Percentiles rank a stretch among this genome's conserved stretches.
Evolutionary conservation across 257 asterid species (phyloP).

Genomic region (Solanum chaucha): DNA sequence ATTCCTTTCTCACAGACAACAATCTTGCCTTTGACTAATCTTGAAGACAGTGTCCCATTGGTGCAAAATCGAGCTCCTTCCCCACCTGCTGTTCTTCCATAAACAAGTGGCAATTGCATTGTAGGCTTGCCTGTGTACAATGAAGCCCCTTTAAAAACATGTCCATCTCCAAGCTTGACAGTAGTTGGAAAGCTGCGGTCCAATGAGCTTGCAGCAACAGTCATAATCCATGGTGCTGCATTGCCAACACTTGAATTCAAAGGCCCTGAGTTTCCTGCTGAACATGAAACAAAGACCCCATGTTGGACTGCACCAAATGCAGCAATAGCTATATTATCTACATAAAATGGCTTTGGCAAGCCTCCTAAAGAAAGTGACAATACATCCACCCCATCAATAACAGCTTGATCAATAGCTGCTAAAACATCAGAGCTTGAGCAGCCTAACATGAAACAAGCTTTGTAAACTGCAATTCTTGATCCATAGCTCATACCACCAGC

Average conservation of each 20-base stretch:
- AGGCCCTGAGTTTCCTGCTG: slow-evolving; percentile 78
- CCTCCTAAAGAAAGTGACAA: slow-evolving; percentile 66
- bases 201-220: slow-evolving; percentile 68
- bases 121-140: slow-evolving; percentile 41
- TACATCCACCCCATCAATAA: slow-evolving; percentile 57
- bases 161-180: slow-evolving; percentile 38
- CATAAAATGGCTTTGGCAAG: slow-evolving; percentile 25
- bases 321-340: slow-evolving; percentile 49
- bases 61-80: slow-evolving; percentile 35
- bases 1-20: slow-evolving; percentile 65
- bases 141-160: slow-evolving; percentile 42
- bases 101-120: slow-evolving; percentile 22
- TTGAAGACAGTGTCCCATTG: slow-evolving; percentile 28
- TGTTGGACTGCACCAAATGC: slow-evolving; percentile 50
- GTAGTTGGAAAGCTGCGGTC: slow-evolving; percentile 42
- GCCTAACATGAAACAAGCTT: slow-evolving; percentile 47
- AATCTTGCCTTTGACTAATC: slow-evolving; percentile 45
- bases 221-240: slow-evolving; percentile 67
- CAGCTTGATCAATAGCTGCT: slow-evolving; percentile 67
- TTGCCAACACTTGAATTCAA: slow-evolving; percentile 32
- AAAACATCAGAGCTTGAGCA: slow-evolving; percentile 49
- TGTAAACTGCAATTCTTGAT: slow-evolving; percentile 64
- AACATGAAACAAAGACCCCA: slow-evolving; percentile 42
- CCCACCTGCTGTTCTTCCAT: slow-evolving; percentile 28
- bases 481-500: slow-evolving; percentile 55